These are phyloP conservation scores for Dendrobium chrysotoxum DNA, from an alignment of 106 monocot genomes.

Conservation along the genomic window DNA sequence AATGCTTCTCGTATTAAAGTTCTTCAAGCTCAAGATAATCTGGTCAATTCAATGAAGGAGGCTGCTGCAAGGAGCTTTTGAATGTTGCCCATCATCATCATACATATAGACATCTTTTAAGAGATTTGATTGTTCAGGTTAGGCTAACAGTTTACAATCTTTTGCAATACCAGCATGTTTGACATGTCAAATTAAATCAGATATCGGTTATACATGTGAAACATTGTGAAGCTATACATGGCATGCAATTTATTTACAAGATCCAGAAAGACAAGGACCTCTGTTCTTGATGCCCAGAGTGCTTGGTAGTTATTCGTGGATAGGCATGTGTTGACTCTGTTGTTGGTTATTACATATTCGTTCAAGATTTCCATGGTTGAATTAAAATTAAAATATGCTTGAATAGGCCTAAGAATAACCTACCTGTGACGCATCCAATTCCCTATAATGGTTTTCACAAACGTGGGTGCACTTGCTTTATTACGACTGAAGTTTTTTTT, in stretches of 20 bases:
- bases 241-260: neutral
- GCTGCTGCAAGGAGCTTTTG: conserved; percentile 24
- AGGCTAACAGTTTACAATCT: neutral
- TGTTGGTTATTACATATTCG: neutral
- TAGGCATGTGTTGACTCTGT: neutral
- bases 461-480: neutral
- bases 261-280: neutral
- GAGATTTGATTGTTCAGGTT: conserved; percentile 30
- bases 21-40: conserved; percentile 28
- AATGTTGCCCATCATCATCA: conserved; percentile 17
- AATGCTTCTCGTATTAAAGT: conserved; percentile 33
- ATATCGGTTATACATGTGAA: neutral
- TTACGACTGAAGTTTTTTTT: neutral
- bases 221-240: neutral
- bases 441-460: neutral
- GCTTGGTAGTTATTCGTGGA: neutral
- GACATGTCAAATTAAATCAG: neutral
- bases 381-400: neutral
- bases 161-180: neutral
- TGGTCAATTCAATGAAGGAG: conserved; percentile 30
- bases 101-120: conserved; percentile 19
- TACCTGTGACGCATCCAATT: neutral
- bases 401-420: neutral
- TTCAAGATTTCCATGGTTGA: neutral
- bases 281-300: neutral